Evolutionary conservation across 495 filamentous ascomycete genomes (phyloP).

Genomic region (Hyaloscypha bicolor): DNA sequence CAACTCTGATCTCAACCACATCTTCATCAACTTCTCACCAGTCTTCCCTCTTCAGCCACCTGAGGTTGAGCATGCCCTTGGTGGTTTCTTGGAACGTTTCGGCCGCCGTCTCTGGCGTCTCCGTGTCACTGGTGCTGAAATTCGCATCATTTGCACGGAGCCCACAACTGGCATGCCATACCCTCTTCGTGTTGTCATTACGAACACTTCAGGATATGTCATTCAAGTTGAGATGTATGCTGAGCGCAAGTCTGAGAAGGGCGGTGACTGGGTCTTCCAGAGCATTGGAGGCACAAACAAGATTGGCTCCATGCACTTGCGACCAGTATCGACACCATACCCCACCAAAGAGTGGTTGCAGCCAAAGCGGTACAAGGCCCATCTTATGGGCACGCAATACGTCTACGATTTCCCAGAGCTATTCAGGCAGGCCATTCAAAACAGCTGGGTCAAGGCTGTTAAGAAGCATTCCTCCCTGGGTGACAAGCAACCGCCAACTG

Average conservation of each 20-base stretch:
- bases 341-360: slow-evolving; percentile 98
- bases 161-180: slow-evolving; percentile 81
- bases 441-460: slow-evolving; percentile 80
- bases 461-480: slow-evolving; percentile 69
- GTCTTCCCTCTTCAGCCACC: slow-evolving; percentile 89
- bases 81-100: slow-evolving; percentile 94
- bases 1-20: slow-evolving; percentile 98
- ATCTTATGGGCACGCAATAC: slow-evolving; percentile 98
- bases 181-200: slow-evolving; percentile 94
- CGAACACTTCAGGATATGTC: slow-evolving; percentile 98
- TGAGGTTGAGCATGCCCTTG: slow-evolving; percentile 92
- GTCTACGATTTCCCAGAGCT: slow-evolving; percentile 99
- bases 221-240: slow-evolving; percentile 97
- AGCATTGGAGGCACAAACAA: slow-evolving; percentile 94
- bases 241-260: slow-evolving; percentile 96
- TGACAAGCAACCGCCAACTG: slow-evolving; percentile 79
- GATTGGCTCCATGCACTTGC: slow-evolving; percentile 93
- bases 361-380: slow-evolving; percentile 98
- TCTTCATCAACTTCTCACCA: slow-evolving; percentile 98
- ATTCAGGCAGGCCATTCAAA: slow-evolving; percentile 97
- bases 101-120: slow-evolving; percentile 94
- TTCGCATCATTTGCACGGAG: slow-evolving; percentile 97
- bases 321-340: slow-evolving; percentile 89
- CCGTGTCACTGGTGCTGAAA: slow-evolving; percentile 95
- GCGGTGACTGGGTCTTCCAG: slow-evolving; percentile 93